Percentiles rank a stretch among this genome's conserved stretches.
Conservation (phyloP, 495 filamentous ascomycete genomes). For the Oleoguttula mirabilis region DNA sequence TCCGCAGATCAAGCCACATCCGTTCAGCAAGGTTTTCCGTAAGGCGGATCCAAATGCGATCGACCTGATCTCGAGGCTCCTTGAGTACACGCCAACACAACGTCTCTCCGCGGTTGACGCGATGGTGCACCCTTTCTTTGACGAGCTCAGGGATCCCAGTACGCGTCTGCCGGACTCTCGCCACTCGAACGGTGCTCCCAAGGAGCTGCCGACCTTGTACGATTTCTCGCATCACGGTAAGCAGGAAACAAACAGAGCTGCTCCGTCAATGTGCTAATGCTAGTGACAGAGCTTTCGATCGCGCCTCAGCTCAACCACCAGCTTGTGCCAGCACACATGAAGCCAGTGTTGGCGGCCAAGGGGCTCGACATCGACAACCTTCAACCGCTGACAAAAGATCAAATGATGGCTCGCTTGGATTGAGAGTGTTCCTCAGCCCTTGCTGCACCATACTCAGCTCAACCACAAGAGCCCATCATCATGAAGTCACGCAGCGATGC, state of each 20-base stretch:
- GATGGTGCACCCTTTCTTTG: constrained; percentile 98
- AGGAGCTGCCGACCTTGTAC: constrained; percentile 78
- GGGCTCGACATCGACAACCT: constrained; percentile 93
- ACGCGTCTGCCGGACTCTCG: constrained; percentile 89
- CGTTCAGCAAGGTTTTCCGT: constrained; percentile 97
- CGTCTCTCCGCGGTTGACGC: constrained; percentile 88
- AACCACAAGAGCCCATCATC: not conserved
- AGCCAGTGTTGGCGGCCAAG: constrained; percentile 54
- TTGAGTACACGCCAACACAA: constrained; percentile 96
- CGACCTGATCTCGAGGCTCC: constrained; percentile 80
- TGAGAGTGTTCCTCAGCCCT: constrained; percentile 38
- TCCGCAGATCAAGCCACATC: constrained; percentile 98
- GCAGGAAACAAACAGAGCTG: constrained; percentile 22
- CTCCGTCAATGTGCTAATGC: no score
- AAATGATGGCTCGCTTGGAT: constrained; percentile 97
- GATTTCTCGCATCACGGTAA: constrained; percentile 90
- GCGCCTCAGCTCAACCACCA: constrained; percentile 71
- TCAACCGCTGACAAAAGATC: constrained; percentile 73
- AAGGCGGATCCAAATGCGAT: constrained; percentile 87
- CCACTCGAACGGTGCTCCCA: constrained; percentile 60
- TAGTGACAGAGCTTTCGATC: constrained; percentile 79
- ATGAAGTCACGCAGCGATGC: constrained; percentile 18
- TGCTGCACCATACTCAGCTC: not conserved
- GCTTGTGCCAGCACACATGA: constrained; percentile 75
- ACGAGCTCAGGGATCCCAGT: constrained; percentile 79